Evolutionary conservation across 2,329 filamentous ascomycete genomes (phyloP).

Genomic region (Clonostachys rhizophaga): DNA sequence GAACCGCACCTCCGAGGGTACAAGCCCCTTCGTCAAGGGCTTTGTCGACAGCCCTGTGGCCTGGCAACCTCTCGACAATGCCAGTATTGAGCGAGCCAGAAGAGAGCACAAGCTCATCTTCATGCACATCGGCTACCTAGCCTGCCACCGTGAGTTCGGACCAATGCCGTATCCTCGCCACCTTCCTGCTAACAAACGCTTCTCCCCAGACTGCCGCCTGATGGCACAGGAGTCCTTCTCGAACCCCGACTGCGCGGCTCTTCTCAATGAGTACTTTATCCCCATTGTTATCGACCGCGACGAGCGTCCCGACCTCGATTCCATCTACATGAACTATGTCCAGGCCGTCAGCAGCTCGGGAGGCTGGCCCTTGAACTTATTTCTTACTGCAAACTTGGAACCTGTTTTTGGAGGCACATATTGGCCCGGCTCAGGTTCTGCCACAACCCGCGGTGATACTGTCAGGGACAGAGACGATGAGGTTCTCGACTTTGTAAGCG

Average conservation of each 20-base stretch:
- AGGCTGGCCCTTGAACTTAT: conserved; percentile 96
- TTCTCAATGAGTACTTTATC: conserved; percentile 84
- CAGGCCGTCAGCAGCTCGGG: conserved; percentile 87
- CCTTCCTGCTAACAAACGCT: conserved; percentile 8
- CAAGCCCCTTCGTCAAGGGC: conserved; percentile 58
- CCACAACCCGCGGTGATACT: conserved; percentile 28
- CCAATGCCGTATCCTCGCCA: neutral
- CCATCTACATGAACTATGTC: conserved; percentile 98
- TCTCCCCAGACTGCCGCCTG: conserved; percentile 67
- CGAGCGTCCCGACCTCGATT: conserved; percentile 88
- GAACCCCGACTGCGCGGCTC: conserved; percentile 71
- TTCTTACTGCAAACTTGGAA: conserved; percentile 86
- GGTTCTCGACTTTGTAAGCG: conserved; percentile 75
- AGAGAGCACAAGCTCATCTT: conserved; percentile 86
- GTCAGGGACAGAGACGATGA: conserved; percentile 40
- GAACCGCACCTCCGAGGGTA: conserved; percentile 28
- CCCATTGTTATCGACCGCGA: conserved; percentile 92
- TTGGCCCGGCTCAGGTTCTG: conserved; percentile 76
- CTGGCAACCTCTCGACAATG: conserved; percentile 85
- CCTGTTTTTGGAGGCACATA: conserved; percentile 96
- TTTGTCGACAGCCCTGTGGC: conserved; percentile 79
- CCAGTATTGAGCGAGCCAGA: conserved; percentile 72
- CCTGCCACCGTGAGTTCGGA: conserved; percentile 76
- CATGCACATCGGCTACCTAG: conserved; percentile 89
- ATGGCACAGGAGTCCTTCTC: conserved; percentile 92